Conservation (phyloP, 2,329 filamentous ascomycete species). For the Myriosclerotinia curreyana region DNA sequence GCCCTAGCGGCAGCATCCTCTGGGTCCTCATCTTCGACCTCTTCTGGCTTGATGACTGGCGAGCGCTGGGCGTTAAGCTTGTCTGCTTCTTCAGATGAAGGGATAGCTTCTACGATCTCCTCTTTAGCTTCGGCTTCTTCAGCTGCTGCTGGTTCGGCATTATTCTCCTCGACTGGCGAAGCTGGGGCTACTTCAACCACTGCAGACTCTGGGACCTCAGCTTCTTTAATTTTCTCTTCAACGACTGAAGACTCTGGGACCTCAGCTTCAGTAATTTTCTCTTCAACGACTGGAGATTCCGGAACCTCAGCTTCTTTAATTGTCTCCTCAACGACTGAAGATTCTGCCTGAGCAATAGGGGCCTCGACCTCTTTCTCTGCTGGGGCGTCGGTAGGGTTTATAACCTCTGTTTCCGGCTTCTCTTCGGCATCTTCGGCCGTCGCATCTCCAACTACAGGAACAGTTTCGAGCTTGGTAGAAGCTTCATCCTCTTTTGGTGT, state of each 20-base stretch:
- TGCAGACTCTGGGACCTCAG: constrained; percentile 22
- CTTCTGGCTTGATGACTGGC: background rate
- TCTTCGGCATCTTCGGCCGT: constrained; percentile 22
- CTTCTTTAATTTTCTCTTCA: constrained; percentile 11
- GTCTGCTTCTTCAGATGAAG: constrained; percentile 1
- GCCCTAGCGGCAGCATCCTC: constrained; percentile 33
- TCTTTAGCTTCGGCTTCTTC: constrained; percentile 6
- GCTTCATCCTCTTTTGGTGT: constrained; percentile 26
- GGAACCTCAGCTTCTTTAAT: constrained; percentile 1
- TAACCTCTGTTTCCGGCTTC: constrained; percentile 12
- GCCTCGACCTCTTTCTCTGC: constrained; percentile 10
- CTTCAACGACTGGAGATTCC: constrained; percentile 1
- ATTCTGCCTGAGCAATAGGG: background rate
- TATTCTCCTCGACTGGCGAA: background rate
- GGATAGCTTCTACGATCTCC: background rate
- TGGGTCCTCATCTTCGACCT: constrained; percentile 25
- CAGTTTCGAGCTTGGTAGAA: constrained; percentile 30
- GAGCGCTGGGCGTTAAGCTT: constrained; percentile 5
- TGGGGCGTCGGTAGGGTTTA: background rate
- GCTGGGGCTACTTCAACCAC: background rate
- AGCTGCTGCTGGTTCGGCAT: background rate
- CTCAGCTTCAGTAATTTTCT: too few species aligned
- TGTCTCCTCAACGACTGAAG: background rate
- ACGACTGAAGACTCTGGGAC: background rate
- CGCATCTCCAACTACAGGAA: constrained; percentile 26